These are phyloP conservation scores for Castanea sativa DNA, from an alignment of 306 rosid species.

Conservation along the genomic window DNA sequence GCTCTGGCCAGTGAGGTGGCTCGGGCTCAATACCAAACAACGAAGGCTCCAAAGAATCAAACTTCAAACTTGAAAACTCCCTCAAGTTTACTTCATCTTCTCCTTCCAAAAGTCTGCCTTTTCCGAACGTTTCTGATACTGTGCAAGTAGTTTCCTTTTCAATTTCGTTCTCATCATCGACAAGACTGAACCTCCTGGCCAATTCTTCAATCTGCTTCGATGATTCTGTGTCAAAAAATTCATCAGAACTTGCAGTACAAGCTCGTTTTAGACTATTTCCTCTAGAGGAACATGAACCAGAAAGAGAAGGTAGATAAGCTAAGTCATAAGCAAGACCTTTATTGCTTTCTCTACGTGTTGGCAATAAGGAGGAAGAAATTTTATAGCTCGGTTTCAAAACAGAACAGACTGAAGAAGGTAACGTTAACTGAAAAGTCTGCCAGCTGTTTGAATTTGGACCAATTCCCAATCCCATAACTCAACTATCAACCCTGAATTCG, in stretches of 20 bases:
- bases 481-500: constrained; percentile 8
- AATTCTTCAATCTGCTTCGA: constrained; percentile 22
- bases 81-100: background rate
- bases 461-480: constrained; percentile 43
- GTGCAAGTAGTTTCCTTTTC: constrained; percentile 17
- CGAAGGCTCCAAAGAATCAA: constrained; percentile 46
- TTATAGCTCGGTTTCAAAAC: constrained; percentile 18
- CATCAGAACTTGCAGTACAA: constrained; percentile 36
- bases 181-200: background rate
- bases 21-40: constrained; percentile 51
- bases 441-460: constrained; percentile 33
- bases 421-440: constrained; percentile 18
- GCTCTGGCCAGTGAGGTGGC: constrained; percentile 65
- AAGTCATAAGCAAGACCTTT: constrained; percentile 16
- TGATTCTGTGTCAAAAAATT: constrained; percentile 26
- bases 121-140: constrained; percentile 8
- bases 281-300: constrained; percentile 15
- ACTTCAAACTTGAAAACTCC: constrained; percentile 20
- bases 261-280: constrained; percentile 25
- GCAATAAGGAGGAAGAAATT: constrained; percentile 23
- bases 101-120: background rate
- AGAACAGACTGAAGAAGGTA: constrained; percentile 24
- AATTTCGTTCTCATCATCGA: constrained; percentile 6
- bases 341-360: constrained; percentile 20
- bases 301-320: constrained; percentile 4